Percentiles rank a stretch among this genome's conserved stretches.
Evolutionary conservation across 441 rosid genomes (phyloP).

Genomic region (Brassica balearica): DNA sequence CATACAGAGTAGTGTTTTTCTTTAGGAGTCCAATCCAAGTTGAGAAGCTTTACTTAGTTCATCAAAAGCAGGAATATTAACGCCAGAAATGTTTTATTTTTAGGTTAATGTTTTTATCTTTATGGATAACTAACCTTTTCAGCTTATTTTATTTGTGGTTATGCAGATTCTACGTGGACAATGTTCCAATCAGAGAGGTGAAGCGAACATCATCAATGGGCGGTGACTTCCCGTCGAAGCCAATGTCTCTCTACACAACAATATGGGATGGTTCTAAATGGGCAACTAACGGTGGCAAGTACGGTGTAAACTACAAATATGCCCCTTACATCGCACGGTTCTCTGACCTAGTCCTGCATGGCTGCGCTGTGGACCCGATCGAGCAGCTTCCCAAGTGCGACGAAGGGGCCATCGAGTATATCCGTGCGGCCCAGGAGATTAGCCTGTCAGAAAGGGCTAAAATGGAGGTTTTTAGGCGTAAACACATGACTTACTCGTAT

Average conservation of each 20-base stretch:
- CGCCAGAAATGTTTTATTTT: slow-evolving; percentile 18
- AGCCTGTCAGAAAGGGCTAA: slow-evolving; percentile 30
- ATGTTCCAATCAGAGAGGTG: slow-evolving; percentile 74
- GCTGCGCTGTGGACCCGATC: slow-evolving; percentile 76
- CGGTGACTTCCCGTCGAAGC: slow-evolving; percentile 83
- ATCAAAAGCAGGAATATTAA: slow-evolving; percentile 18
- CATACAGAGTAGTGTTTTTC: slow-evolving; percentile 20
- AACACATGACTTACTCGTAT: slow-evolving; percentile 61
- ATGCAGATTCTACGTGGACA: slow-evolving; percentile 82
- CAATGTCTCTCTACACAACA: slow-evolving; percentile 89
- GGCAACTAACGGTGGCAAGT: slow-evolving; percentile 95
- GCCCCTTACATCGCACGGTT: slow-evolving; percentile 71
- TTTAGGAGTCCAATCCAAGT: slow-evolving; percentile 35
- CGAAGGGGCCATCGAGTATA: slow-evolving; percentile 28
- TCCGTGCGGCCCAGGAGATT: slow-evolving; percentile 26
- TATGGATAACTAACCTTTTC: neutral
- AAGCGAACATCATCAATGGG: slow-evolving; percentile 71
- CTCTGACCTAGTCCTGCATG: slow-evolving; percentile 72
- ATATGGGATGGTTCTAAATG: slow-evolving; percentile 96
- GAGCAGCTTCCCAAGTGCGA: slow-evolving; percentile 55
- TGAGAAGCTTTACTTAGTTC: slow-evolving; percentile 40
- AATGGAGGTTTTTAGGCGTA: slow-evolving; percentile 59
- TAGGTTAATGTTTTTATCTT: neutral
- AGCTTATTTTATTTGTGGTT: slow-evolving; percentile 3
- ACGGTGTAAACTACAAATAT: slow-evolving; percentile 81